Evolutionary conservation across 2,329 filamentous ascomycete genomes (phyloP).

Genomic region (Scedosporium apiospermum): DNA sequence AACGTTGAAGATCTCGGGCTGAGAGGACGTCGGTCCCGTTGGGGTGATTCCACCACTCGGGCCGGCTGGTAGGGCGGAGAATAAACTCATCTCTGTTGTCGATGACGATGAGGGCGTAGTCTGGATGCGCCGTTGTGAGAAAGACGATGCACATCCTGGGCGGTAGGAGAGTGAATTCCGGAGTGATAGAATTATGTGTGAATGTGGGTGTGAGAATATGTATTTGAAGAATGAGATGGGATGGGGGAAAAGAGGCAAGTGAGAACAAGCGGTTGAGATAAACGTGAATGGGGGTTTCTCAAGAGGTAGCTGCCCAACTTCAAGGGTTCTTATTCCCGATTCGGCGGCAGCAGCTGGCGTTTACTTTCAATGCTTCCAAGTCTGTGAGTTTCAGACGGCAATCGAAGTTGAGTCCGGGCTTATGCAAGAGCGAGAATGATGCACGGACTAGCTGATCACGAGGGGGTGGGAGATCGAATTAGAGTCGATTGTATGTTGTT

Average conservation of each 20-base stretch:
- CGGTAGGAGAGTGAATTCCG: background rate
- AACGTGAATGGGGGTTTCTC: background rate
- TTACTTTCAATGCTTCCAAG: background rate
- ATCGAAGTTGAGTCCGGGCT: background rate
- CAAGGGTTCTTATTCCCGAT: too few species aligned
- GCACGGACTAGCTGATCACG: background rate
- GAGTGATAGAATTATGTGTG: background rate
- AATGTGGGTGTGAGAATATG: background rate
- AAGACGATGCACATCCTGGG: conserved; percentile 65
- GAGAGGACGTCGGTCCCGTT: conserved; percentile 41
- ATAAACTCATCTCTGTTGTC: conserved; percentile 73
- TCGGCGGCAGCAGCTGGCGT: too few species aligned
- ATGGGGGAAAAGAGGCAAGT: background rate
- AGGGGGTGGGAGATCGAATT: background rate
- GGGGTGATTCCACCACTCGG: conserved; percentile 51
- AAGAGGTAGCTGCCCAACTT: too few species aligned
- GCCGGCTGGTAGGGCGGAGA: conserved; percentile 51
- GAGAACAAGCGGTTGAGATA: background rate
- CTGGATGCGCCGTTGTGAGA: conserved; percentile 64
- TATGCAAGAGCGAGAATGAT: background rate
- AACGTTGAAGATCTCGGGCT: conserved; percentile 50
- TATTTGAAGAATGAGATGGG: background rate
- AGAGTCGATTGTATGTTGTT: too few species aligned
- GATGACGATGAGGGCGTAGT: conserved; percentile 64
- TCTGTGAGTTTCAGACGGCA: background rate